A percentile compares a stretch with the other conserved stretches of the same genome.
These are phyloP conservation scores for Pluteus cervinus DNA, from an alignment of 768 basidiomycete genomes.

Conservation along the genomic window DNA sequence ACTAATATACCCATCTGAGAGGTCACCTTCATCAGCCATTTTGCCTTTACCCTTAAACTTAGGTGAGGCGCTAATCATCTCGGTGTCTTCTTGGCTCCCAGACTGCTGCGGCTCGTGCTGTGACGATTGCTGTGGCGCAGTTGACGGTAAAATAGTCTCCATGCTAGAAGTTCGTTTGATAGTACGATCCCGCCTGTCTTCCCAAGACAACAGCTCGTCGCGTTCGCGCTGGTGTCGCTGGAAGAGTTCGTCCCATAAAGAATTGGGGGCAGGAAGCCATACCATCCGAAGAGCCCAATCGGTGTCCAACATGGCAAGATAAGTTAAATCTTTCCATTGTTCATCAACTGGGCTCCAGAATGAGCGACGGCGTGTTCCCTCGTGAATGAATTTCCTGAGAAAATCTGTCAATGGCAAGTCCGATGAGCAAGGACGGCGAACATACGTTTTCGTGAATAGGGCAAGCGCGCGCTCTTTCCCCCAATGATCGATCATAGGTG, in stretches of 20 bases:
- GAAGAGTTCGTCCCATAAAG: slow-evolving; percentile 61
- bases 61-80: too few relatives aligned
- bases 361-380: slow-evolving; percentile 55
- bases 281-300: slow-evolving; percentile 42
- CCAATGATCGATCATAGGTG: slow-evolving; percentile 39
- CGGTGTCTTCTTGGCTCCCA: too few relatives aligned
- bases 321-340: slow-evolving; percentile 56
- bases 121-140: too few relatives aligned
- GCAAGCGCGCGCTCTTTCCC: slow-evolving; percentile 13
- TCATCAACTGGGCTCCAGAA: slow-evolving; percentile 37
- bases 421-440: neutral
- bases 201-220: slow-evolving; percentile 49
- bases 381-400: slow-evolving; percentile 51
- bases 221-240: slow-evolving; percentile 50
- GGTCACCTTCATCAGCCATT: too few relatives aligned
- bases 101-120: slow-evolving; percentile 3
- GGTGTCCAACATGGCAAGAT: slow-evolving; percentile 54
- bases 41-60: too few relatives aligned
- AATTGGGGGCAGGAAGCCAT: slow-evolving; percentile 26
- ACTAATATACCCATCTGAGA: too few relatives aligned
- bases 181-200: slow-evolving; percentile 20
- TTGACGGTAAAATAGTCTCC: too few relatives aligned
- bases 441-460: slow-evolving; percentile 18
- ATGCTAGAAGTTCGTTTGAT: slow-evolving; percentile 31
- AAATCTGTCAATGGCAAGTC: neutral